These are phyloP conservation scores for Raphanus sativus DNA, from an alignment of 345 rosid genomes.

Conservation along the genomic window DNA sequence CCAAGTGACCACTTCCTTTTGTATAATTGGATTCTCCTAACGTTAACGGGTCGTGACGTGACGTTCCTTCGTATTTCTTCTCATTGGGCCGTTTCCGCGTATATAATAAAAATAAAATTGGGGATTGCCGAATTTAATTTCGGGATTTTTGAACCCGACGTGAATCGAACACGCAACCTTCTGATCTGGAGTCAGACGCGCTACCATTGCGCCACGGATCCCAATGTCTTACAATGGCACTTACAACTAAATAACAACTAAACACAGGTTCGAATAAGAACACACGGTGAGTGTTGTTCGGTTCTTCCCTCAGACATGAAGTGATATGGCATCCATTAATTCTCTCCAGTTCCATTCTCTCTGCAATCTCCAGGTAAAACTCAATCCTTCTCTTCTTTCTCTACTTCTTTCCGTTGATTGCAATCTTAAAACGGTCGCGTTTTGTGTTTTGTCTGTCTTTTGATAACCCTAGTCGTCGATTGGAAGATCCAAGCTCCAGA, in stretches of 20 bases:
- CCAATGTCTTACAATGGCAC: fast-evolving
- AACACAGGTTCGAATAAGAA: not conserved
- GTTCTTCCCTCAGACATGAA: conserved; percentile 17
- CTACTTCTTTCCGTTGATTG: not conserved
- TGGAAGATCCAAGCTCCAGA: conserved; percentile 37
- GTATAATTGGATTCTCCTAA: not conserved
- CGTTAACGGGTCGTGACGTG: not conserved
- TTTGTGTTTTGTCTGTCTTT: not conserved
- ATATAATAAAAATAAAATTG: no score
- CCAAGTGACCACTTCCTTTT: conserved; percentile 1
- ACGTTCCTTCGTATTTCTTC: not conserved
- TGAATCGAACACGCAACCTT: conserved; percentile 99
- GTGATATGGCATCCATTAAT: conserved; percentile 49
- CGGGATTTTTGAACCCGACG: conserved; percentile 69
- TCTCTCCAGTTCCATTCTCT: conserved; percentile 43
- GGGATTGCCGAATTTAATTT: not conserved
- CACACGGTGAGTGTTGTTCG: not conserved
- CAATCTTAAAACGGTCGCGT: not conserved
- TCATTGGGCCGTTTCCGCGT: not conserved
- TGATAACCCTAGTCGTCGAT: conserved; percentile 42
- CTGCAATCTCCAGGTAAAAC: conserved; percentile 38
- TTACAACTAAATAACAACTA: fast-evolving
- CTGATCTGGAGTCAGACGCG: conserved; percentile 99
- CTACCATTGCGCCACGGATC: conserved; percentile 99
- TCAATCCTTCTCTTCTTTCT: not conserved